phyloP scores from a whole-genome alignment of 139 green algal species.

The Diplosphaera chodatii region DNA sequence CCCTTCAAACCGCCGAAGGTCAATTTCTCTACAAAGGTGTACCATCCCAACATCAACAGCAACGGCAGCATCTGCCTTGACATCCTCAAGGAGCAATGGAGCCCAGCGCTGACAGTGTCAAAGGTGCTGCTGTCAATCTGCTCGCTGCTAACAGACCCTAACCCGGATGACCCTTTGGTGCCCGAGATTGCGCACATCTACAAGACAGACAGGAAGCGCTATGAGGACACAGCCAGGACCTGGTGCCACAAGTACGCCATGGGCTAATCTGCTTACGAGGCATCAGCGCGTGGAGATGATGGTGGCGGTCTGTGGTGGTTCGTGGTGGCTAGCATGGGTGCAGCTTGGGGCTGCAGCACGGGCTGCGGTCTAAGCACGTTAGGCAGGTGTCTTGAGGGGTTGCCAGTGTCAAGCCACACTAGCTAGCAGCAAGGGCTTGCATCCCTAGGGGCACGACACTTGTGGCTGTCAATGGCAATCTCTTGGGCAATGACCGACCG shows the following conservation, averaged over 20 bases:
- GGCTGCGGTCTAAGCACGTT: too few relatives aligned
- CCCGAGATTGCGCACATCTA: constrained; percentile 98
- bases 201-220: constrained; percentile 84
- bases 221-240: constrained; percentile 90
- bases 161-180: constrained; percentile 96
- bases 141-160: constrained; percentile 95
- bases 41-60: constrained; percentile 98
- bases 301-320: too few relatives aligned
- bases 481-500: too few relatives aligned
- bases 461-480: too few relatives aligned
- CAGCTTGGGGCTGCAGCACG: too few relatives aligned
- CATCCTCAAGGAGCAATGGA: constrained; percentile 99
- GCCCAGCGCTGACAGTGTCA: constrained; percentile 93
- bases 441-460: too few relatives aligned
- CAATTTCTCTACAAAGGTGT: constrained; percentile 93
- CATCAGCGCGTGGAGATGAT: too few relatives aligned
- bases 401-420: too few relatives aligned
- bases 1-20: constrained; percentile 94
- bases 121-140: constrained; percentile 97
- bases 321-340: too few relatives aligned
- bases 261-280: constrained; percentile 28
- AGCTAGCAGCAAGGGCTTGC: too few relatives aligned
- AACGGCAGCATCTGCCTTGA: constrained; percentile 96
- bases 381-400: too few relatives aligned
- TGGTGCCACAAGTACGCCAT: constrained; percentile 97